phyloP scores from a whole-genome alignment of 208 protist genomes.

The Cochliopodium minus region DNA sequence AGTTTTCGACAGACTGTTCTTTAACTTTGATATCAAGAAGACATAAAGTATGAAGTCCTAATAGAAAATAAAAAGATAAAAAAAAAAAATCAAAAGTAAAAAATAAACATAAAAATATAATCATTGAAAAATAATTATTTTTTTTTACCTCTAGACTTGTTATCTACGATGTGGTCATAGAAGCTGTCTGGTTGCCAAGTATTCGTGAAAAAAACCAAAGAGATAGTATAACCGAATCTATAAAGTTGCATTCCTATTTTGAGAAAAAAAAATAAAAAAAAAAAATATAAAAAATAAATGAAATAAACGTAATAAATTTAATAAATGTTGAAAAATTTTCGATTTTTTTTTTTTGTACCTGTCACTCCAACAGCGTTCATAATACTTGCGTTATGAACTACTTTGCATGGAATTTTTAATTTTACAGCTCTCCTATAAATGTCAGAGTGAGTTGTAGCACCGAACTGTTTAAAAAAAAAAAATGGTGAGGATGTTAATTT shows the following conservation, averaged over 20 bases:
- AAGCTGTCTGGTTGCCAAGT: conserved; percentile 86
- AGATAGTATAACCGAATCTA: conserved; percentile 87
- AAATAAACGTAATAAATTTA: no score
- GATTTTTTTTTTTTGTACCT: no score
- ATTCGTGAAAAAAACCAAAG: conserved; percentile 87
- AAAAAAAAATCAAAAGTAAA: no score
- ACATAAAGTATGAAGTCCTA: conserved; percentile 88
- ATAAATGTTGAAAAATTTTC: no score
- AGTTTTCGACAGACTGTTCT: conserved; percentile 82
- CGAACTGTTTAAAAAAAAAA: conserved; percentile 21
- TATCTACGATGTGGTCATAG: conserved; percentile 81
- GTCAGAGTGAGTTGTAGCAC: conserved; percentile 96
- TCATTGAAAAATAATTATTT: no score
- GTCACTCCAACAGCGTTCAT: conserved; percentile 94
- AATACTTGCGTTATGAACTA: conserved; percentile 97
- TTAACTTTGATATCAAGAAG: conserved; percentile 99
- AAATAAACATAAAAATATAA: no score
- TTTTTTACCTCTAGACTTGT: no score
- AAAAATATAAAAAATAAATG: no score
- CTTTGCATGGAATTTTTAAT: conserved; percentile 46
- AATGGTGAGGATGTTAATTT: not conserved
- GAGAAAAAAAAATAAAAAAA: no score
- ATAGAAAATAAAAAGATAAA: no score
- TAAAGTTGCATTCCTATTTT: no score
- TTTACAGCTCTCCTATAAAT: conserved; percentile 78